Evolutionary conservation across 495 filamentous ascomycete genomes (phyloP), one percentile per base, ranked within the genome.

Genomic region (Aspergillus indologenus): DNA sequence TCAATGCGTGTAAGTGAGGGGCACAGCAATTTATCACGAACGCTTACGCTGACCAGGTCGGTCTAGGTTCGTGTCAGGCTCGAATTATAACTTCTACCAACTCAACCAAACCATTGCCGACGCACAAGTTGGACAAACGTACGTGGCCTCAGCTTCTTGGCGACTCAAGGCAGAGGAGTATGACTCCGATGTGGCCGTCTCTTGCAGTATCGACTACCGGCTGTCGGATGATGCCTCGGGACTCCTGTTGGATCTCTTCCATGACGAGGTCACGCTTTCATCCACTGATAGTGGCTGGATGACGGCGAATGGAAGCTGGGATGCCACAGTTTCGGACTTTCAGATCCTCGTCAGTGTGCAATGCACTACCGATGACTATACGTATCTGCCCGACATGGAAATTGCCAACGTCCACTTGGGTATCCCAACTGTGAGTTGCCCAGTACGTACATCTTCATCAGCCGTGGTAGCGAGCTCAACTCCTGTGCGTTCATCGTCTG

Each of bases 1-100:
- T 5, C 44, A 46, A 46, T 46, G 44, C 44, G 44, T 46, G 44
- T n/a, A n/a, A n/a, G n/a, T n/a, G n/a, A n/a, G n/a, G n/a, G n/a
- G n/a, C n/a, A n/a, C n/a, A n/a, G n/a, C n/a, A n/a, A n/a, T n/a
- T n/a, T n/a, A n/a, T n/a, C n/a, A n/a, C n/a, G n/a, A n/a, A n/a
- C n/a, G n/a, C n/a, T n/a, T n/a, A n/a, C n/a, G n/a, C n/a, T n/a
- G n/a, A n/a, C n/a, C n/a, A n/a, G n/a, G n/a, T n/a, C n/a, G n/a
- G n/a, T n/a, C n/a, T n/a, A n/a, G n/a, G n/a, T 46, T 18, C n/a
- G n/a, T n/a, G 8, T 18, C 44, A 7, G 44, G 44, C 1, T 15
- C 44, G n/a, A 20, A 15, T 15, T 46, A 46, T 20, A 17, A 46
- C n/a, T 46, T 46, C 17, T 46, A 46, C n/a, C 44, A 46, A 20